Evolutionary conservation across 1,284 basidiomycete genomes (phyloP), one percentile per base, ranked within the genome.

Genomic region (Cystobasidium slooffiae): DNA sequence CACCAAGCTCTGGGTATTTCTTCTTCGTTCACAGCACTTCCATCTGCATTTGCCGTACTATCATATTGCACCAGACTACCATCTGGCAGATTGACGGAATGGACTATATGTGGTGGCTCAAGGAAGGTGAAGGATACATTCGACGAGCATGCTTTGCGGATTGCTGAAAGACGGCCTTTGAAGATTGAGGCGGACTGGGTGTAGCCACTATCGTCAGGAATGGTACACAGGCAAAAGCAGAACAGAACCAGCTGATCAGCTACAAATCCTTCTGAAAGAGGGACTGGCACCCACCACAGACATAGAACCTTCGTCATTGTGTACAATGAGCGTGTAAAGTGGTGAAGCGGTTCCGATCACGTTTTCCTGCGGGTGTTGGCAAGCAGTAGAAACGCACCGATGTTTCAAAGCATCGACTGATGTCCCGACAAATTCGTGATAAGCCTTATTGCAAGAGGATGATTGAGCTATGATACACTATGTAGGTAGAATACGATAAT

Each of bases 121-220:
- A 73, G 39, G 52, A 66, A 73, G 2, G 63, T 56, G 52, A 73
- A 73, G 22, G 70, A 24, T 20, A 59, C 53, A 51, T 59, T 73
- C 24, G 51, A 55, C 7, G 62, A 58, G 52, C 62, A 73, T 1
- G 39, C 31, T 58, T 73, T 73, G 37, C 70, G 62, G 14, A 73
- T 59, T 56, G 63, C 70, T 37, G 62, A 61, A 9, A 73, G 43
- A 37, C 70, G 70, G 39, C 70, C 63, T 44, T 62, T 62, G 52
- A 73, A 73, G 51, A 73, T 73, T 41, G 70, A 64, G 16, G 70
- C 70, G 39, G 70, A 73, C 62, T 73, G 70, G 7, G 70, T 73
- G 24, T 73, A 73, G 46, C 70, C 70, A 62, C 70, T 73, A 68
- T 20, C 39, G 22, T 6, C 41, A 6, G 49, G 10, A 3, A 18